These are phyloP conservation scores for Triticum turgidum DNA, from an alignment of 176 grass and related monocot species.

Conservation along the genomic window DNA sequence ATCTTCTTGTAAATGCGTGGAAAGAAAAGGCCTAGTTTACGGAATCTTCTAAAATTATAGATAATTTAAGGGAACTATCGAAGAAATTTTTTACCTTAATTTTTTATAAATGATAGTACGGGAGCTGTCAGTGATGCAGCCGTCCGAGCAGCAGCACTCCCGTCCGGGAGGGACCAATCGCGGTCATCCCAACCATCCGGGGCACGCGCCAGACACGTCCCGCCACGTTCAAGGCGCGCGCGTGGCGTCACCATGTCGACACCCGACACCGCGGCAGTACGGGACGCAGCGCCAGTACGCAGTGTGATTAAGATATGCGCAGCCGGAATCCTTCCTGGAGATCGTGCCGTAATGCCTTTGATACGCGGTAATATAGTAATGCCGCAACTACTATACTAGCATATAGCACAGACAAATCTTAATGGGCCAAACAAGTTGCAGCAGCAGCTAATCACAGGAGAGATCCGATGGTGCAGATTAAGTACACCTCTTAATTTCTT, in stretches of 20 bases:
- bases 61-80: too few species aligned
- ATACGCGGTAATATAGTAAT: neutral
- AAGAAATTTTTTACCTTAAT: too few species aligned
- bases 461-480: too few species aligned
- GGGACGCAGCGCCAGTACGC: neutral
- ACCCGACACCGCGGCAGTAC: neutral
- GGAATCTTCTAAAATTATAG: too few species aligned
- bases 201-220: constrained; percentile 11
- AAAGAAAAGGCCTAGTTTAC: too few species aligned
- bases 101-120: too few species aligned
- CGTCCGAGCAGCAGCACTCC: too few species aligned
- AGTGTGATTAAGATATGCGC: neutral
- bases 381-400: neutral
- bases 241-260: constrained; percentile 8
- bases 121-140: too few species aligned
- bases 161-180: neutral
- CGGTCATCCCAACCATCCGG: neutral
- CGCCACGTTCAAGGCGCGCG: neutral
- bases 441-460: too few species aligned
- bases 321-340: neutral
- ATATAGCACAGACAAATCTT: neutral
- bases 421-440: neutral
- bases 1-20: too few species aligned
- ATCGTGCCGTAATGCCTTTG: constrained; percentile 25
- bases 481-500: too few species aligned